Evolutionary conservation across 805 yeast species (phyloP), one percentile per base, ranked within the genome.

Genomic region (Hanseniaspora thailandica): DNA sequence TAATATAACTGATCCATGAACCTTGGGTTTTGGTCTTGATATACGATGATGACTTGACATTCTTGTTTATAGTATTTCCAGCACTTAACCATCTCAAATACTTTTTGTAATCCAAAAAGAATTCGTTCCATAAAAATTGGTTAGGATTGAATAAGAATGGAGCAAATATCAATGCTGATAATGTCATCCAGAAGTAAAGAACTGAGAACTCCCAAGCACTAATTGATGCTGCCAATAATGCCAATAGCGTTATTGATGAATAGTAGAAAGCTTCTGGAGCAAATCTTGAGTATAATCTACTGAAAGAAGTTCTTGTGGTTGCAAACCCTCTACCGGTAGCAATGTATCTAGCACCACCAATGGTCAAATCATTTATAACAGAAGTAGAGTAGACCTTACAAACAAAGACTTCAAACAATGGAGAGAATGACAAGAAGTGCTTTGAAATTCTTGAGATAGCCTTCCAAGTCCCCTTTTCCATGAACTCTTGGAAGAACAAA

Each of bases 121-220:
- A 90, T 70, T 89, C 97, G 66, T 82, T 85, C 89, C 94, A 84
- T 49, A 96, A 81, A 69, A 89, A 93, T 74, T 93, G 97, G 71
- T 90, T 97, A 46, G 98, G 98, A 72, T 93, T 93, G 80, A 87
- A 93, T 57, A 93, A 65, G 68, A 90, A 88, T 63, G 98, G 98
- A 45, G 97, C 83, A 61, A 87, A 79, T 71, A 87, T 77, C 71
- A 93, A 76, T 2, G 97, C 86, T 46, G 88, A 75, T 61, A 88
- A 73, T n/a, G 95, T 84, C 56, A 93, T 83, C 97, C 97, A 93
- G 80, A 93, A 93, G 96, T 97, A 93, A 58, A 90, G 70, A 61
- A 90, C 74, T 40, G 97, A 86, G 22, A 96, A 84, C 70, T 86
- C 94, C 97, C 97, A 84, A 63, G 80, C 81, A 28, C 87, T 76